These are phyloP conservation scores for Erodium texanum DNA, from an alignment of 441 rosid genomes.

Conservation along the genomic window DNA sequence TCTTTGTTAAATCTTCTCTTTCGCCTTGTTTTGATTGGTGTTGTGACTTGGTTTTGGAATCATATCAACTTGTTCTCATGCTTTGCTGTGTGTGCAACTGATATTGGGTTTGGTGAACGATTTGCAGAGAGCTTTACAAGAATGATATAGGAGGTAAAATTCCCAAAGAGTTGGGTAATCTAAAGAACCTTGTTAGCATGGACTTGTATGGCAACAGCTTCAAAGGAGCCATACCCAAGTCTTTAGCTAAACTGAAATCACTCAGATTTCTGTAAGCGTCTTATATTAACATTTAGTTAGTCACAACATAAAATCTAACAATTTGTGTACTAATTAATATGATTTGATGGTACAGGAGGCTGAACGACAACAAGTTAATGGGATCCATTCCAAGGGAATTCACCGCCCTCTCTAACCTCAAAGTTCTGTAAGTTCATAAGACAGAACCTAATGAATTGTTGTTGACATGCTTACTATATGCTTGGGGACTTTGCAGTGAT, in stretches of 20 bases:
- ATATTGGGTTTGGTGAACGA: too few relatives aligned
- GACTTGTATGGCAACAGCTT: slow-evolving; percentile 50
- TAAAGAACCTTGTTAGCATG: slow-evolving; percentile 52
- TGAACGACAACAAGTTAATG: slow-evolving; percentile 55
- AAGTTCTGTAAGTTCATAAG: slow-evolving; percentile 40
- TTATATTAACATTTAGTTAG: not conserved
- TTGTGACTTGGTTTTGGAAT: too few relatives aligned
- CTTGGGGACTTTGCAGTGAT: slow-evolving; percentile 49
- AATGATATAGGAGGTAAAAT: slow-evolving; percentile 45
- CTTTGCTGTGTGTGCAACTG: too few relatives aligned
- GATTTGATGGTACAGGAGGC: slow-evolving; percentile 31
- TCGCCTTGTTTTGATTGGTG: too few relatives aligned
- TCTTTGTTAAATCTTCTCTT: too few relatives aligned
- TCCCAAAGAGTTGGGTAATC: slow-evolving; percentile 49
- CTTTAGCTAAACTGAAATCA: slow-evolving; percentile 52
- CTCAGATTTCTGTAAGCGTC: slow-evolving; percentile 56
- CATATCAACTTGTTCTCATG: too few relatives aligned
- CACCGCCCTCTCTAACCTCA: slow-evolving; percentile 39
- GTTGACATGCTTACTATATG: too few relatives aligned
- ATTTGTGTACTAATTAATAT: slow-evolving; percentile 2
- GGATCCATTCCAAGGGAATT: slow-evolving; percentile 63
- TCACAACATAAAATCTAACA: too few relatives aligned
- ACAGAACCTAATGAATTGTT: not conserved
- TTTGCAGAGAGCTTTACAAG: slow-evolving; percentile 60
- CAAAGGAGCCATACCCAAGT: slow-evolving; percentile 52